phyloP scores from a whole-genome alignment of 2,329 filamentous ascomycete genomes.

The Aspergillus fijiensis region DNA sequence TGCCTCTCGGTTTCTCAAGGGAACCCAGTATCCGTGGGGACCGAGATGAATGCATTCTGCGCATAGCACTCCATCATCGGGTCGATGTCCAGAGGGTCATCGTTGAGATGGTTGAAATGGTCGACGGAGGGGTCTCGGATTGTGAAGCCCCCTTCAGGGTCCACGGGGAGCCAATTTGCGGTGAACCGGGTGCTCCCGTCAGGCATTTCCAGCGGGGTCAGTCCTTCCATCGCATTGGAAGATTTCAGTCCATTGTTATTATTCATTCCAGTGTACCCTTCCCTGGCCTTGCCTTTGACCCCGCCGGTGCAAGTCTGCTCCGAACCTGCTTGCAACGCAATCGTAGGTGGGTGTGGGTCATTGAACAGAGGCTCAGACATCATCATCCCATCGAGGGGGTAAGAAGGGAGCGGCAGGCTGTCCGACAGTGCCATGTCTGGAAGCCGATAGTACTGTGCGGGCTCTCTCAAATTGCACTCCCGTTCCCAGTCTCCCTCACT shows the following conservation, averaged over 20 bases:
- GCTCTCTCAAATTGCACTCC: conserved; percentile 13
- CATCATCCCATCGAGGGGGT: background rate
- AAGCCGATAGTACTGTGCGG: conserved; percentile 14
- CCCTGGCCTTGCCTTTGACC: background rate
- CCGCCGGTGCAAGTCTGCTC: background rate
- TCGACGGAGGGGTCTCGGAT: conserved; percentile 18
- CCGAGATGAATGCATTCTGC: conserved; percentile 1
- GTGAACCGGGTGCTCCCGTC: conserved; percentile 33
- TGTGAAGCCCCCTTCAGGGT: conserved; percentile 30
- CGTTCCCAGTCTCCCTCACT: conserved; percentile 26
- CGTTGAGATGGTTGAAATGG: background rate
- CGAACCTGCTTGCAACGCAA: background rate
- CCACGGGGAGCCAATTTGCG: conserved; percentile 34
- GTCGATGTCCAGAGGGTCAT: background rate
- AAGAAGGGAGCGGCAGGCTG: background rate
- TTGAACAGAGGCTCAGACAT: background rate
- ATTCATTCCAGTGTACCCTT: background rate
- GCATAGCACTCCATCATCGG: background rate
- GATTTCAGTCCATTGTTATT: background rate
- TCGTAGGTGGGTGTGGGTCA: background rate
- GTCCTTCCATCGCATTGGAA: conserved; percentile 15
- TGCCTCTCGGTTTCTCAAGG: background rate
- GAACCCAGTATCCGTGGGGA: background rate
- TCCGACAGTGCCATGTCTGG: conserved; percentile 6
- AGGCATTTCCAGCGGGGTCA: conserved; percentile 34